Base-by-base conservation (phyloP, 148 eudicot species). In the Dianthus caryophyllus region DNA sequence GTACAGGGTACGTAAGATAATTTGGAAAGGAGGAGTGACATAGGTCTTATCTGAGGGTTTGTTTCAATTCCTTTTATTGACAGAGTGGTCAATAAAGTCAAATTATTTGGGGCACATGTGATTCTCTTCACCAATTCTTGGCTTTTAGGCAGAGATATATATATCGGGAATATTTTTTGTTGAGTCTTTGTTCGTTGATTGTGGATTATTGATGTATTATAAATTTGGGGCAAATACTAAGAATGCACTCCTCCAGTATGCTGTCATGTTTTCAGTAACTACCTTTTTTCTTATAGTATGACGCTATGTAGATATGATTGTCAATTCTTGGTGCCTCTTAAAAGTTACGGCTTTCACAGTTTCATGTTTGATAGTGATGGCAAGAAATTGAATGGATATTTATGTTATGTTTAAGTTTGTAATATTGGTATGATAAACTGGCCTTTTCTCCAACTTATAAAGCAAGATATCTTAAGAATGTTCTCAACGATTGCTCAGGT, bases 401-500 rank as follows among this genome's bases (percentile, higher is more conserved):
- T 38, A 9, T 51, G 47, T 12, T 9, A 21, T 52, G 50, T n/a
- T 24, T 11, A 50, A 38, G 33, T n/a, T 74, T 74, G 15, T 21
- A 20, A 26, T 43, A n/a, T 39, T 27, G 38, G 64, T 54, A 16
- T 59, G 25, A 49, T 56, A 44, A 22, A 9, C 20, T 38, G 30
- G 12, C 26, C 24, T 46, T 60, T 65, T 18, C 58, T 66, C 16
- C 20, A 5, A 12, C 16, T 4, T 36, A 2, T 48, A 17, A 51
- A 18, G 64, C 52, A 18, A 43, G 43, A 24, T 24, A 21, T 48
- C 30, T 31, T 33, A 63, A 1, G 18, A n/a, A 14, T 61, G 16
- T 20, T 51, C 21, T 18, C 7, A 51, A 52, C 24, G 18, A 22
- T 55, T 51, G 67, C 41, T 52, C 80, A 90, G 99, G 99, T 95